Evolutionary conservation across 75 land plant genomes (phyloP).

Genomic region (Gnetum montanum): DNA sequence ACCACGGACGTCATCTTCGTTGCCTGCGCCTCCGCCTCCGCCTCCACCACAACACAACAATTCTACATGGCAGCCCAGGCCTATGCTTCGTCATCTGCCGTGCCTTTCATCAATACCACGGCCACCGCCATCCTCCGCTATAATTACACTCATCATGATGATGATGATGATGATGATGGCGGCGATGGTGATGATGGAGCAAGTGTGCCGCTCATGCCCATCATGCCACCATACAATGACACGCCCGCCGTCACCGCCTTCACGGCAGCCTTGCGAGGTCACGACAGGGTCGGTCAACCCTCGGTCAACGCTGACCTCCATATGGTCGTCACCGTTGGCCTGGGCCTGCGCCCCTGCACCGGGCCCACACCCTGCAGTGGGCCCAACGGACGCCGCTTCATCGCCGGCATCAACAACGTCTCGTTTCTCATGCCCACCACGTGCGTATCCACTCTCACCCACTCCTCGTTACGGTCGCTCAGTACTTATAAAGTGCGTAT

Average conservation of each 20-base stretch:
- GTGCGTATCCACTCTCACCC: too few relatives aligned
- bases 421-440: background rate
- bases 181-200: conserved; percentile 3
- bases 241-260: conserved; percentile 25
- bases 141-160: background rate
- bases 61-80: conserved; percentile 26
- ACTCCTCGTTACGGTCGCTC: too few relatives aligned
- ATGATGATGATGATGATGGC: too few relatives aligned
- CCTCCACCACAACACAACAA: background rate
- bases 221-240: conserved; percentile 27
- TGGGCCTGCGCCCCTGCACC: background rate
- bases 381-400: background rate
- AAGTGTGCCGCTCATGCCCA: conserved; percentile 36
- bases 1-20: conserved; percentile 21
- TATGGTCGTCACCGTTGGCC: conserved; percentile 56
- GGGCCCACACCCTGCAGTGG: background rate
- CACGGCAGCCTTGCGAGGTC: conserved; percentile 19
- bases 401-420: conserved; percentile 7
- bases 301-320: conserved; percentile 35
- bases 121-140: conserved; percentile 8
- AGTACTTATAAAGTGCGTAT: too few relatives aligned
- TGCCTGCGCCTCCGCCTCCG: too few relatives aligned
- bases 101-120: background rate
- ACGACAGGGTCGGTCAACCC: conserved; percentile 33
- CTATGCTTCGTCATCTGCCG: conserved; percentile 9